Base-by-base conservation (phyloP, 805 yeast genomes). In the Metschnikowia hibisci region DNA sequence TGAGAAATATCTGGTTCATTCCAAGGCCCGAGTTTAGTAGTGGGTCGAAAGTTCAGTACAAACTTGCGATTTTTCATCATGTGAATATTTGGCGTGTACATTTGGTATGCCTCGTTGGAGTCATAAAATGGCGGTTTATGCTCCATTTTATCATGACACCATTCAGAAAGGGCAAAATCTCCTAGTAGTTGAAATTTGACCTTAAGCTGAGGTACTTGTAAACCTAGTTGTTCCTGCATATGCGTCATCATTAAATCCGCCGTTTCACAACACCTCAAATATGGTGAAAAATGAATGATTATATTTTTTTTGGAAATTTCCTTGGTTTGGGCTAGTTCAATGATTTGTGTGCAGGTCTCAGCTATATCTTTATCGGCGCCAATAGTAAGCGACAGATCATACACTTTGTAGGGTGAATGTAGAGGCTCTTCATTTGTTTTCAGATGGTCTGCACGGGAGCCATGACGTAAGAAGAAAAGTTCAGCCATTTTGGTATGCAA, bases 111-210 rank as follows among this genome's bases (percentile, higher is more conserved):
- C 51, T 70, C 74, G 41, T 67, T 66, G 41, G 71, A 64, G 54
- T 70, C 76, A 30, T 52, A 45, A 46, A 66, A 67, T 4, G 74
- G 74, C 9, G 74, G 73, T 47, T 68, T 63, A 39, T 66, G 59
- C 41, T 51, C 56, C 74, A 69, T 69, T 29, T 62, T 60, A 38
- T 70, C 74, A 45, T 70, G 76, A 49, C 70, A 58, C 76, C 76
- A 70, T 47, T 70, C 76, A 34, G 69, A 61, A 13, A 70, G 52
- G 10, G 74, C 76, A 61, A 70, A 70, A 49, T 70, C 76, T 9
- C 74, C 69, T 40, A 69, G 52, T 23, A 70, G 56, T 46, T 65
- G 74, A 53, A 63, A 67, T 43, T 67, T 46, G 22, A 66, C 43
- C 48, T 63, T 65, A 41, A 57, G 60, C 35, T 59, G 49, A 12